These are phyloP conservation scores for Linaria vulgaris DNA, from an alignment of 257 asterid species.

Conservation along the genomic window DNA sequence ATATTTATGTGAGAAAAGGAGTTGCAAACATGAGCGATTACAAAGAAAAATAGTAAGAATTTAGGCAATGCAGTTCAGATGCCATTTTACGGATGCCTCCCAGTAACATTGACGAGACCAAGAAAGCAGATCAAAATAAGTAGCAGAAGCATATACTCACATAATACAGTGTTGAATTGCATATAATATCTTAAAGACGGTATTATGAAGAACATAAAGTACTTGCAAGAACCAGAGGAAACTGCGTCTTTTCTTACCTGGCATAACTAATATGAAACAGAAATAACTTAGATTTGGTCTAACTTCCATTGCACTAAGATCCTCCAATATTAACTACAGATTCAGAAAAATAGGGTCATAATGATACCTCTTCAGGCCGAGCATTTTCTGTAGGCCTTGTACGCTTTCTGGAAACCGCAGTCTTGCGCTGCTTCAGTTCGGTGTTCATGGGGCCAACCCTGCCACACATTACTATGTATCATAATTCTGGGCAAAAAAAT, in stretches of 20 bases:
- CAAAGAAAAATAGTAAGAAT: neutral
- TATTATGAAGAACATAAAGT: neutral
- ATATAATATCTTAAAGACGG: neutral
- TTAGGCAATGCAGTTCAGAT: neutral
- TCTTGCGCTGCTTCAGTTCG: slow-evolving; percentile 77
- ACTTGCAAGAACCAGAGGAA: neutral
- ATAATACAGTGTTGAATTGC: neutral
- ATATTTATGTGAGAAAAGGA: neutral
- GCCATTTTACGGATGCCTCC: neutral
- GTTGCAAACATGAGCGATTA: neutral
- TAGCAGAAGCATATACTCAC: slow-evolving; percentile 4
- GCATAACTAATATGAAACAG: neutral
- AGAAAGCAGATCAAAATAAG: neutral
- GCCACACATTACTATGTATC: slow-evolving; percentile 14
- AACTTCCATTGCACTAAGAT: neutral
- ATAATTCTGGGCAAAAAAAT: slow-evolving; percentile 9
- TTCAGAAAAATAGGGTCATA: neutral
- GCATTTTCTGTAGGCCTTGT: slow-evolving; percentile 53
- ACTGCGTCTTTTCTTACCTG: neutral
- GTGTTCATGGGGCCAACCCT: slow-evolving; percentile 97
- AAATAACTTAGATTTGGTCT: neutral
- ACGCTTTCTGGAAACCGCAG: slow-evolving; percentile 54
- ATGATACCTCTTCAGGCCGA: slow-evolving; percentile 79
- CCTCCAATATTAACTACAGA: neutral
- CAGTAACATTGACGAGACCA: neutral